Evolutionary conservation across 495 filamentous ascomycete species (phyloP).

Genomic region (Talaromyces trachyspermus): DNA sequence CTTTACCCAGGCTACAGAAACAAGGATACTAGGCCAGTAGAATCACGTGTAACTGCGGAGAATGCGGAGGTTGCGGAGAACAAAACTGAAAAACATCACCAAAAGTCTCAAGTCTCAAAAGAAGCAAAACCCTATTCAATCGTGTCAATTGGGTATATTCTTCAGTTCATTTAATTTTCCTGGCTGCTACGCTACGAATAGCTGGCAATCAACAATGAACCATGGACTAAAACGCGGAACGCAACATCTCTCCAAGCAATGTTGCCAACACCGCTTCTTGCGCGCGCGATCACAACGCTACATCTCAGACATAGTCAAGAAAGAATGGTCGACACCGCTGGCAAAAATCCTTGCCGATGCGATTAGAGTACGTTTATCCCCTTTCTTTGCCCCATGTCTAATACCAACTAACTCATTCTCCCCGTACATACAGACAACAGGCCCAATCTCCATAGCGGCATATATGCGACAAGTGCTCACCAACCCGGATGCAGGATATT

Average conservation of each 20-base stretch:
- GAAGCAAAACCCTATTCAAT: too few relatives aligned
- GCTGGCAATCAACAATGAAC: slow-evolving; percentile 21
- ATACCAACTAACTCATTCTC: slow-evolving; percentile 9
- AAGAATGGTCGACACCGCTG: slow-evolving; percentile 82
- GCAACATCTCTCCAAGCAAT: slow-evolving; percentile 23
- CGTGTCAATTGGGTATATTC: too few relatives aligned
- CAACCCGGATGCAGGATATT: slow-evolving; percentile 85
- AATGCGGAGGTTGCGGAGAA: slow-evolving; percentile 9
- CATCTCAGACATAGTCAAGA: slow-evolving; percentile 30
- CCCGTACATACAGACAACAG: slow-evolving; percentile 51
- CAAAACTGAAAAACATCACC: not conserved
- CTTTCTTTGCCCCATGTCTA: not conserved
- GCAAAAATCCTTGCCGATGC: slow-evolving; percentile 77
- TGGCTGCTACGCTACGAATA: too few relatives aligned
- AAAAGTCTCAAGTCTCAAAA: too few relatives aligned
- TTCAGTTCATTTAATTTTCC: too few relatives aligned
- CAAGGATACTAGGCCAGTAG: not conserved
- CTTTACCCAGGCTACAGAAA: too few relatives aligned
- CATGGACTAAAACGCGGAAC: slow-evolving; percentile 24
- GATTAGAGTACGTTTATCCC: slow-evolving; percentile 54
- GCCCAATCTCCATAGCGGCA: slow-evolving; percentile 81
- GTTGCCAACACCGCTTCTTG: slow-evolving; percentile 14
- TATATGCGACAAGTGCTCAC: slow-evolving; percentile 99
- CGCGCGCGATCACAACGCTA: slow-evolving; percentile 20
- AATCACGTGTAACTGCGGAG: slow-evolving; percentile 10